Evolutionary conservation across 495 filamentous ascomycete genomes (phyloP).

Genomic region (Aspergillus mulundensis): DNA sequence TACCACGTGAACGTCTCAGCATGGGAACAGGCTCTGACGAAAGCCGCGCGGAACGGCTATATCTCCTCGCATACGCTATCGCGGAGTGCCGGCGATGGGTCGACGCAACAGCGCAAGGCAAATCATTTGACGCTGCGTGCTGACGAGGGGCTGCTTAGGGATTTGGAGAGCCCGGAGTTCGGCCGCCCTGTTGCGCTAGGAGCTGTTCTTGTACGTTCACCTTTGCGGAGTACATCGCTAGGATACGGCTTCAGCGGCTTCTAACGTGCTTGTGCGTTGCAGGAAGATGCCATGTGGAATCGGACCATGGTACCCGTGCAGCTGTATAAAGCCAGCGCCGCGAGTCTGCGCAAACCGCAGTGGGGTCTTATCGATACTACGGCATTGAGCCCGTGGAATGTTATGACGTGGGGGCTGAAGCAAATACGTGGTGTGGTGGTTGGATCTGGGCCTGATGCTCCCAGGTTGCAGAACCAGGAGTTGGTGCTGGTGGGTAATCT

Average conservation of each 20-base stretch:
- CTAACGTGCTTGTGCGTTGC: conserved; percentile 1
- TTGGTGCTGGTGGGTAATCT: conserved; percentile 53
- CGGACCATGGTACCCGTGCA: conserved; percentile 65
- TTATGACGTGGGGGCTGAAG: conserved; percentile 72
- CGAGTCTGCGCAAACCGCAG: conserved; percentile 44
- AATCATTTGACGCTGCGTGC: conserved; percentile 59
- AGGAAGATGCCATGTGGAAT: conserved; percentile 65
- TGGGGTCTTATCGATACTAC: conserved; percentile 53
- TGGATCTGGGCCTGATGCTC: conserved; percentile 29
- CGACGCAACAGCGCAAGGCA: conserved; percentile 26
- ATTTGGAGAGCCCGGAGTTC: conserved; percentile 71
- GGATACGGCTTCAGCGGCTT: no score
- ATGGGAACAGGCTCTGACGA: conserved; percentile 72
- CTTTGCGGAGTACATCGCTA: neutral
- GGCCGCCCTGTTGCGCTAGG: conserved; percentile 81
- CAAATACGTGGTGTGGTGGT: conserved; percentile 61
- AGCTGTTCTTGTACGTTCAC: conserved; percentile 60
- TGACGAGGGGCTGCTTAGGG: conserved; percentile 63
- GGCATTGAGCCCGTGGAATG: conserved; percentile 50
- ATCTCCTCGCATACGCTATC: conserved; percentile 40
- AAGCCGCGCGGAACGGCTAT: conserved; percentile 63
- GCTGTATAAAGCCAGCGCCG: conserved; percentile 57
- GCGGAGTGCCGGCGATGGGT: neutral
- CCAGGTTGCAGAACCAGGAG: conserved; percentile 33
- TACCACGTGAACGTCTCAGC: conserved; percentile 80